phyloP scores from a whole-genome alignment of 192 early-diverging fungal species.

The Chytriomyces confervae region DNA sequence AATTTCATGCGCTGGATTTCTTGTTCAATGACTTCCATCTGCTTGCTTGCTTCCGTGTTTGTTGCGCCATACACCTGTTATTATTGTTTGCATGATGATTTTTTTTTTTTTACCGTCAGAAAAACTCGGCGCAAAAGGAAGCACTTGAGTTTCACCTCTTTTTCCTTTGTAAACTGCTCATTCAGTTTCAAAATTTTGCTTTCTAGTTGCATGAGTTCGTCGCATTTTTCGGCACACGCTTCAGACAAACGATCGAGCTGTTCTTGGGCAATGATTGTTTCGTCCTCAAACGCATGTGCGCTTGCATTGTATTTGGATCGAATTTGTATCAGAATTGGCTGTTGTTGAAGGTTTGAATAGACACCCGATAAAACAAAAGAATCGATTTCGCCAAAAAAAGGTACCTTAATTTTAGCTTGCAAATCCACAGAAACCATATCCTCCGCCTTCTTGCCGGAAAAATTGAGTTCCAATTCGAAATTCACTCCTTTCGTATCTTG shows the following conservation, averaged over 20 bases:
- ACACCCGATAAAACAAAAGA: not conserved
- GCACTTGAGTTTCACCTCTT: conserved; percentile 44
- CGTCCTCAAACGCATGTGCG: conserved; percentile 42
- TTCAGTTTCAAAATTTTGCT: conserved; percentile 38
- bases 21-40: conserved; percentile 50
- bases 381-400: not conserved
- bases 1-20: conserved; percentile 47
- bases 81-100: no score
- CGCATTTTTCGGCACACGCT: conserved; percentile 46
- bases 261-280: conserved; percentile 55
- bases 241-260: conserved; percentile 47
- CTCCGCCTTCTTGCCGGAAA: conserved; percentile 42
- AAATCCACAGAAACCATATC: conserved; percentile 50
- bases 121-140: no score
- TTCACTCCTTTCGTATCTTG: conserved; percentile 21
- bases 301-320: conserved; percentile 45
- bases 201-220: conserved; percentile 50
- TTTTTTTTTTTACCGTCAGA: no score
- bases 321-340: conserved; percentile 48
- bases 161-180: conserved; percentile 51
- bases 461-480: conserved; percentile 52
- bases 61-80: conserved; percentile 34
- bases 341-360: not conserved
- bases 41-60: conserved; percentile 30
- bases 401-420: conserved; percentile 47